phyloP scores from a whole-genome alignment of 1,284 basidiomycete species.

The Phylloboletellus chloephorus region DNA sequence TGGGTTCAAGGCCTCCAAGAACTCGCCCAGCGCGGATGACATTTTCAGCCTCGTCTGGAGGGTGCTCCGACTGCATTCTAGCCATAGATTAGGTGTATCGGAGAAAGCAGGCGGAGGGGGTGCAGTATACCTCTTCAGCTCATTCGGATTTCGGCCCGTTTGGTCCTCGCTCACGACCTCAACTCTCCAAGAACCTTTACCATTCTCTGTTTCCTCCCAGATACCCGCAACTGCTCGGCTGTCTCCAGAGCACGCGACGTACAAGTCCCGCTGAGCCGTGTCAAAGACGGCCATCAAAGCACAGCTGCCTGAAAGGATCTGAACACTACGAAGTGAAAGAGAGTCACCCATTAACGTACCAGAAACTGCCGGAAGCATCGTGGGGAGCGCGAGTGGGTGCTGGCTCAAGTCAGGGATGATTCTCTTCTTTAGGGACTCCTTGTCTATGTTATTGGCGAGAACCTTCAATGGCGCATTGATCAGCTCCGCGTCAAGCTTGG shows the following conservation, averaged over 20 bases:
- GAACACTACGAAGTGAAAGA: conserved; percentile 4
- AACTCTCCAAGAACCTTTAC: conserved; percentile 72
- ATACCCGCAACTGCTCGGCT: conserved; percentile 93
- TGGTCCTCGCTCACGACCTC: conserved; percentile 94
- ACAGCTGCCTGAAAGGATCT: conserved; percentile 63
- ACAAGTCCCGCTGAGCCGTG: conserved; percentile 73
- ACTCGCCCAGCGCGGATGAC: conserved; percentile 86
- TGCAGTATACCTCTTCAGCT: conserved; percentile 56
- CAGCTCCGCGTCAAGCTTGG: conserved; percentile 74
- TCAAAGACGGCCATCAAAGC: conserved; percentile 84
- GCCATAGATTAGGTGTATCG: conserved; percentile 9
- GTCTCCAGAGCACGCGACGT: conserved; percentile 92
- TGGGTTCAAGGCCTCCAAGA: conserved; percentile 91
- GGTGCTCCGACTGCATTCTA: conserved; percentile 89
- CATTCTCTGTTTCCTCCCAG: conserved; percentile 65
- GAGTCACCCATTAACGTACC: conserved; percentile 34
- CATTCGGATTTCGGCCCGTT: conserved; percentile 86
- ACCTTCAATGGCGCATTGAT: conserved; percentile 72
- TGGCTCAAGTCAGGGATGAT: conserved; percentile 62
- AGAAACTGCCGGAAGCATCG: conserved; percentile 76
- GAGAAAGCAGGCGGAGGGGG: not conserved
- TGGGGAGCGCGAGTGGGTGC: conserved; percentile 62
- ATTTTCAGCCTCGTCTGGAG: conserved; percentile 69
- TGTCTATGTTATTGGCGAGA: conserved; percentile 54
- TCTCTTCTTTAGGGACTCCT: conserved; percentile 45